Percentiles rank a stretch among this genome's conserved stretches.
phyloP scores from a whole-genome alignment of 148 eudicot species.

The Chenopodium berlandieri region DNA sequence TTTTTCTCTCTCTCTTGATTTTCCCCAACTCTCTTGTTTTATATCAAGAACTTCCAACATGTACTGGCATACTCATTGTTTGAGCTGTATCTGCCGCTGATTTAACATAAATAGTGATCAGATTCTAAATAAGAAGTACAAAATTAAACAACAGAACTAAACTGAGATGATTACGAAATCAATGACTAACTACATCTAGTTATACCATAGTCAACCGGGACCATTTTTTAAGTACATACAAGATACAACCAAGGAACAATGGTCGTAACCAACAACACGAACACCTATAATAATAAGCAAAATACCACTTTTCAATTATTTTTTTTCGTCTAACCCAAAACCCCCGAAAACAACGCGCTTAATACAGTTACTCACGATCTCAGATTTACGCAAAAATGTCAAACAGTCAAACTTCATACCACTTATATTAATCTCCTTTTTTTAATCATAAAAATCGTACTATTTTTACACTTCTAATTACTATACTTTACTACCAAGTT shows the following conservation, averaged over 20 bases:
- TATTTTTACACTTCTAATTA: constrained; percentile 18
- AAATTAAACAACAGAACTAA: too few relatives aligned
- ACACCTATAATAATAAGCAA: constrained; percentile 12
- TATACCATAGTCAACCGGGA: background rate
- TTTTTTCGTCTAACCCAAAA: background rate
- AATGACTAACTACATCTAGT: background rate
- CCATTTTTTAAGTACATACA: too few relatives aligned
- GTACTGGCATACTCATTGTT: too few relatives aligned
- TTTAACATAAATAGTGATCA: too few relatives aligned
- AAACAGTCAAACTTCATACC: constrained; percentile 61
- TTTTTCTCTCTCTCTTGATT: too few relatives aligned
- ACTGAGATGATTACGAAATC: background rate
- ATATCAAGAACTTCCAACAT: too few relatives aligned
- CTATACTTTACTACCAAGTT: constrained; percentile 21
- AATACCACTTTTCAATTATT: constrained; percentile 17
- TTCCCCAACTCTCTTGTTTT: too few relatives aligned
- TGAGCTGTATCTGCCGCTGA: too few relatives aligned
- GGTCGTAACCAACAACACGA: background rate
- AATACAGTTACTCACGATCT: background rate
- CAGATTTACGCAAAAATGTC: constrained; percentile 30
- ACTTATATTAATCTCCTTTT: background rate
- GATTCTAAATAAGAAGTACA: too few relatives aligned
- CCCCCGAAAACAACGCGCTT: constrained; percentile 10
- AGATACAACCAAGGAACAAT: background rate
- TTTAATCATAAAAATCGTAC: background rate